Base-by-base conservation (phyloP, 1,284 basidiomycete genomes). In the Malassezia psittaci region DNA sequence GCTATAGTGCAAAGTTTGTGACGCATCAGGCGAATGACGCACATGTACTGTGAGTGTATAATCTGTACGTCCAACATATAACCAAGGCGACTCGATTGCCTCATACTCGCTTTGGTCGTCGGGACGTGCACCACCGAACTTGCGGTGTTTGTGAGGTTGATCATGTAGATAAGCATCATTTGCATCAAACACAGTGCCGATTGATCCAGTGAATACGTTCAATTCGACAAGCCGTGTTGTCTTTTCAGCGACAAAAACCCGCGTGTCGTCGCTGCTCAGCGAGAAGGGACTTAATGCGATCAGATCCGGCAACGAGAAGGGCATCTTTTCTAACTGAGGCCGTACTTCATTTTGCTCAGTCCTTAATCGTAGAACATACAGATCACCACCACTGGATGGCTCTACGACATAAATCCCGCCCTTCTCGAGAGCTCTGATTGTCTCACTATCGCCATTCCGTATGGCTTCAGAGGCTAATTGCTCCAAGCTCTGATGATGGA, bases 401-500 rank as follows among this genome's bases (percentile, higher is more conserved):
- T 93, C 90, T 51, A 93, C 86, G 55, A 91, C 83, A 76, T 90
- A 93, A 47, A 86, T 80, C 69, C 90, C 88, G 54, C 83, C 81
- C 37, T 79, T 76, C 0, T 78, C 75, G 42, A 79, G 77, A 59
- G 83, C 82, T 50, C 68, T 62, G 15, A 67, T 52, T 16, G 62
- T 52, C 29, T 48, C 56, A 3, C 50, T 15, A 38, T 53, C 62
- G 48, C 45, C 45, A 6, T 19, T 32, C 2, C 37, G 6, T 7
- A 51, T 18, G 12, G 52, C 48, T 34, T 61, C 63, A 29, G 62
- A 47, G 1, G 59, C 64, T 1, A 73, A 52, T 24, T 69, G 63
- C 33, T 66, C 66, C 45, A 73, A 65, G 11, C 64, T 62, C 36
- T 57, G 60, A 39, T 62, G 63, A 1, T 62, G 49, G 16, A 60